Base-by-base conservation (phyloP, 768 basidiomycete genomes). In the Boletus patriciae region DNA sequence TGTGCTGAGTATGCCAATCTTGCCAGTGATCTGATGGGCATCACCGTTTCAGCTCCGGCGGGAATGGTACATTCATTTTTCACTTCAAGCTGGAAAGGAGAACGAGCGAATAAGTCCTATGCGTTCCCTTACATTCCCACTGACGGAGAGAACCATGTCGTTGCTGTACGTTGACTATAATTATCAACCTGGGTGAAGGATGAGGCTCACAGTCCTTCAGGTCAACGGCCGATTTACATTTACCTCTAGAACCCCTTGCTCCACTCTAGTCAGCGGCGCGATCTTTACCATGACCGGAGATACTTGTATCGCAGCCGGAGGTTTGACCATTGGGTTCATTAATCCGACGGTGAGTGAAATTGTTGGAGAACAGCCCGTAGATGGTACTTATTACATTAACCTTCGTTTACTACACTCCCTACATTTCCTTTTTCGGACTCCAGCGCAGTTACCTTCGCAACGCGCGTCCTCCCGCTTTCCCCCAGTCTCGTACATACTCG, bases 21-120 rank as follows among this genome's bases (percentile, higher is more conserved):
- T 13, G n/a, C n/a, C n/a, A n/a, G n/a, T n/a, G 77, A 76, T 27
- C 58, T 78, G 23, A 63, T 77, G 64, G 77, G 78, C 47, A 44
- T 65, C n/a, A 76, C 79, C 6, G 46, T 80, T 81, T 76, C 58
- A 70, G 73, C 34, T 77, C 78, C 8, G 80, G 80, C 21, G 78
- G 80, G 54, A 64, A 64, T 31, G 78, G 79, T 48, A 27, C n/a
- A 9, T 10, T 15, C 29, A 1, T 16, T 45, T 25, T 19, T 40
- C 73, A n/a, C n/a, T n/a, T n/a, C n/a, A n/a, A n/a, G n/a, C n/a
- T n/a, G n/a, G n/a, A n/a, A n/a, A n/a, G n/a, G n/a, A n/a, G n/a
- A n/a, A n/a, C n/a, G n/a, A n/a, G n/a, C n/a, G n/a, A n/a, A n/a
- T n/a, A 65, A 66, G 58, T 77, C 76, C 19, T 48, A 77, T 70